These are phyloP conservation scores for Leishmania lainsoni DNA, from an alignment of 208 protist genomes.

Conservation along the genomic window DNA sequence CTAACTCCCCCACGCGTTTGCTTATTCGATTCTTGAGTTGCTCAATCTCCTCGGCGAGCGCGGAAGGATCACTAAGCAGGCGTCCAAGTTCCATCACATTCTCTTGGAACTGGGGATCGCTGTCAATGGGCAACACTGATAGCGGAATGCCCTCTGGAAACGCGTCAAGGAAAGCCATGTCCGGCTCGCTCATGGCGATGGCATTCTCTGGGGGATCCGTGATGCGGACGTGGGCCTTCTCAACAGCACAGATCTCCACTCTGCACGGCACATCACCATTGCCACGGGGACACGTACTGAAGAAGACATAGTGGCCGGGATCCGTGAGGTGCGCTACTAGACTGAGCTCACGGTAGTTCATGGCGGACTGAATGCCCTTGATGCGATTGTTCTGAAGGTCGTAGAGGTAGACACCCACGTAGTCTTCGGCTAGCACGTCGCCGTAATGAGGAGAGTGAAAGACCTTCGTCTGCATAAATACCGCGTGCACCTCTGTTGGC, in stretches of 20 bases:
- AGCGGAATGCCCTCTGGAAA: conserved; percentile 41
- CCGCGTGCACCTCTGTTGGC: conserved; percentile 58
- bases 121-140: conserved; percentile 45
- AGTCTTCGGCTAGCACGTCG: conserved; percentile 58
- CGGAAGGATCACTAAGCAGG: conserved; percentile 36
- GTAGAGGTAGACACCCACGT: conserved; percentile 62
- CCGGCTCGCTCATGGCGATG: conserved; percentile 38
- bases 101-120: conserved; percentile 44
- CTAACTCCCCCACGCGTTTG: conserved; percentile 47
- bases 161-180: conserved; percentile 50
- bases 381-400: conserved; percentile 45
- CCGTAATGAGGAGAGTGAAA: conserved; percentile 14
- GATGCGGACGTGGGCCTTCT: conserved; percentile 56
- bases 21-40: conserved; percentile 41
- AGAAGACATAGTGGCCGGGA: conserved; percentile 47
- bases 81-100: conserved; percentile 21
- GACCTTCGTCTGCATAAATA: conserved; percentile 51
- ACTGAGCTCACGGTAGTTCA: conserved; percentile 66
- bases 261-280: conserved; percentile 42
- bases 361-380: conserved; percentile 41
- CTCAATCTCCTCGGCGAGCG: conserved; percentile 37
- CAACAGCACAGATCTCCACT: conserved; percentile 54
- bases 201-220: conserved; percentile 52
- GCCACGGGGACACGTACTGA: conserved; percentile 48
- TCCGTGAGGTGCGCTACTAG: conserved; percentile 38